Percentiles rank a stretch among this genome's conserved stretches.
Evolutionary conservation across 1,284 basidiomycete species (phyloP).

Genomic region (Puccinia polysora): DNA sequence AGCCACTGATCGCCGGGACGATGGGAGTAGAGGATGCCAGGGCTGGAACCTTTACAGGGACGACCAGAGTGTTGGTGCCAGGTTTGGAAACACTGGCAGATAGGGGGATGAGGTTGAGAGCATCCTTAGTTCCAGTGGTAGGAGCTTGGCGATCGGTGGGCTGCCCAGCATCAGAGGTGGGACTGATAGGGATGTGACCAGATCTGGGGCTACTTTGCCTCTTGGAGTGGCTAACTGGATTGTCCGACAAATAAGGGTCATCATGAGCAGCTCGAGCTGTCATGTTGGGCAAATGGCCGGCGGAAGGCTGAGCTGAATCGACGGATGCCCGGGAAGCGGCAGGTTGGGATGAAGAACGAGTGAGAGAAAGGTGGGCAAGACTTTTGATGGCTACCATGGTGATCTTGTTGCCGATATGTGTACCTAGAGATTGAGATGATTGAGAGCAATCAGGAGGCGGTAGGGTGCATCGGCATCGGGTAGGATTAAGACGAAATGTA

Average conservation of each 20-base stretch:
- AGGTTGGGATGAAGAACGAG: slow-evolving; percentile 27
- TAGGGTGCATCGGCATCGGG: too few species aligned
- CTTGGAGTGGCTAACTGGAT: slow-evolving; percentile 19
- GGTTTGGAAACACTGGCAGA: background rate
- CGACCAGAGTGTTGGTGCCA: background rate
- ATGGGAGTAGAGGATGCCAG: slow-evolving; percentile 3
- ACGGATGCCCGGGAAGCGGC: background rate
- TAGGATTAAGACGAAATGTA: background rate
- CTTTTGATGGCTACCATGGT: slow-evolving; percentile 39
- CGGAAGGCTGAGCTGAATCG: background rate
- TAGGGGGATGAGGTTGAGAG: background rate
- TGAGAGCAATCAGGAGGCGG: background rate
- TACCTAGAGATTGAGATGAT: background rate
- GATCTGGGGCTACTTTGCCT: too few species aligned
- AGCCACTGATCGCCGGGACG: background rate
- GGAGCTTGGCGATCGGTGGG: background rate
- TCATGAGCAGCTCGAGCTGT: slow-evolving; percentile 23
- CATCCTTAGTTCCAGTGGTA: background rate
- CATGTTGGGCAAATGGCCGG: background rate
- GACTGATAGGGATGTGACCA: too few species aligned
- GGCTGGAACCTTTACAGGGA: background rate
- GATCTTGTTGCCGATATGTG: background rate
- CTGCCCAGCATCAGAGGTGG: background rate
- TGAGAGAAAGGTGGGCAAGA: slow-evolving; percentile 29
- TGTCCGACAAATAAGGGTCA: slow-evolving; percentile 36